Evolutionary conservation across 148 eudicot genomes (phyloP), one percentile per base, ranked within the genome.

Genomic region (Suaeda aralocaspica): DNA sequence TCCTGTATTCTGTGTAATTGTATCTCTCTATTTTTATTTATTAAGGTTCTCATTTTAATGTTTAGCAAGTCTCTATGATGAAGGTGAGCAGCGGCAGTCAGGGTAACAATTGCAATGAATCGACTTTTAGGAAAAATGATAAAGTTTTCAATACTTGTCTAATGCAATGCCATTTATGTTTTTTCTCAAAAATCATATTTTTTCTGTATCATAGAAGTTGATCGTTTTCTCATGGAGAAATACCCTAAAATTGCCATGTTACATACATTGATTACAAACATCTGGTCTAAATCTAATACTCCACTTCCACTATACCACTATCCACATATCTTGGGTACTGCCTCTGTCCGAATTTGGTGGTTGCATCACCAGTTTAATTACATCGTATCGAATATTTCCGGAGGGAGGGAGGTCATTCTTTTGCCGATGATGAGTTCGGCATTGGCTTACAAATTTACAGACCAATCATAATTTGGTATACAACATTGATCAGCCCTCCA

Each of bases 391-490:
- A 34, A 18, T 31, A 61, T 36, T 21, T 62, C 29, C 7, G 26
- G 18, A 58, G 19, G 21, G 62, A 14, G 26, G 41, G 28, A 10
- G 18, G 59, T 9, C 41, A 5, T 65, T 61, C 14, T 55, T 4
- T 55, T 49, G 59, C 36, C 52, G n/a, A n/a, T 55, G 53, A 44
- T 59, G 11, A 49, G 67, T 50, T 33, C 46, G 33, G 25, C 29
- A 29, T 25, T 6, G 24, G 36, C 26, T 74, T 73, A 89, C 21
- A 76, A 81, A 66, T 93, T 87, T 41, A 84, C 60, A 31, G 96
- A 90, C 96, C 95, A 93, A 67, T 93, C 91, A 67, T 81, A 90
- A 55, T 81, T 80, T 87, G 84, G 84, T 88, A 87, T 52, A 61
- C 76, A 64, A 93, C 72, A 74, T 73, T 81, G 41, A 90, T 65